A percentile compares a stretch with the other conserved stretches of the same genome.
Conservation (phyloP, 352 stramenopile species). For the Halophytophthora batemanensis region DNA sequence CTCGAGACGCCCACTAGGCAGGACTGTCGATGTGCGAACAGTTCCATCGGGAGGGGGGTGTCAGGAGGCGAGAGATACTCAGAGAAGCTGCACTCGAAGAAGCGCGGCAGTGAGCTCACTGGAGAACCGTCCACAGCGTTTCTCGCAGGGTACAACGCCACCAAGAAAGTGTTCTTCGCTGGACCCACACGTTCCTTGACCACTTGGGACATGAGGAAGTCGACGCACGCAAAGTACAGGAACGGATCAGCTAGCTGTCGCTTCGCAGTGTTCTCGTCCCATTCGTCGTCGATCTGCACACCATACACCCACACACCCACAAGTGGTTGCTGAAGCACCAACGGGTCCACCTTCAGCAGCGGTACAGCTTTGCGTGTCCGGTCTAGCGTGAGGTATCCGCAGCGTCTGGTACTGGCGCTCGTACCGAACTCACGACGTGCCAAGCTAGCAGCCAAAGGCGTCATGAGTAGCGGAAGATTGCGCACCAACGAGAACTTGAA, state of each 20-base stretch:
- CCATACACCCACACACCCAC: slow-evolving; percentile 78
- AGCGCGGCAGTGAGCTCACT: slow-evolving; percentile 49
- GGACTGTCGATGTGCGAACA: slow-evolving; percentile 31
- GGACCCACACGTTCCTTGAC: slow-evolving; percentile 63
- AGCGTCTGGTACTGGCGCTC: slow-evolving; percentile 25
- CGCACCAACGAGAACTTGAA: slow-evolving; percentile 61
- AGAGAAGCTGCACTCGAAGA: slow-evolving; percentile 65
- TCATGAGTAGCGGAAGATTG: slow-evolving; percentile 76
- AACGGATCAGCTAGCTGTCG: slow-evolving; percentile 47
- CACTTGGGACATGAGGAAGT: slow-evolving; percentile 43
- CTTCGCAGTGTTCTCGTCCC: slow-evolving; percentile 28
- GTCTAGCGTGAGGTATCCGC: slow-evolving; percentile 70
- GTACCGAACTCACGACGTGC: slow-evolving; percentile 51
- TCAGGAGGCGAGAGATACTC: slow-evolving; percentile 20
- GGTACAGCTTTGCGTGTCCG: slow-evolving; percentile 73
- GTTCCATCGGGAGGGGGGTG: slow-evolving; percentile 30
- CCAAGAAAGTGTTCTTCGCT: slow-evolving; percentile 56
- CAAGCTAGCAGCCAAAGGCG: slow-evolving; percentile 59
- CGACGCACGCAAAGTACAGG: slow-evolving; percentile 56
- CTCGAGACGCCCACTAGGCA: slow-evolving; percentile 57
- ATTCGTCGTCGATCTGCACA: slow-evolving; percentile 51
- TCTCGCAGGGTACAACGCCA: slow-evolving; percentile 50
- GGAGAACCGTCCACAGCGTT: slow-evolving; percentile 7
- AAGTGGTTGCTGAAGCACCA: slow-evolving; percentile 62
- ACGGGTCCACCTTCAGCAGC: slow-evolving; percentile 65